Evolutionary conservation across 1,284 basidiomycete genomes (phyloP).

Genomic region (Pseudozyma sp.): DNA sequence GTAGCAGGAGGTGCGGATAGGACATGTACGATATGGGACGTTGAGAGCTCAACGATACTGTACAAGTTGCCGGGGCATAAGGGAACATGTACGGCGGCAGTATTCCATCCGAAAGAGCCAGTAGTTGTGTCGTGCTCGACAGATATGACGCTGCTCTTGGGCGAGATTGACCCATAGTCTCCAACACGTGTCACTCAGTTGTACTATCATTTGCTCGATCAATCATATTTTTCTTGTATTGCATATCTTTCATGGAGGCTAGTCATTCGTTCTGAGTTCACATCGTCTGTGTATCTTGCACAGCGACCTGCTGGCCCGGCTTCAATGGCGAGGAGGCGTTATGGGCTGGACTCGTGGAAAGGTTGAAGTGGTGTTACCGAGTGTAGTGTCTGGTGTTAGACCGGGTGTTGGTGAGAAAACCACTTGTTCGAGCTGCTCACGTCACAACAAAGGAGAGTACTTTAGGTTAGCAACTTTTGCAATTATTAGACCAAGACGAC

Average conservation of each 20-base stretch:
- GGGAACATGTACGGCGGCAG: constrained; percentile 66
- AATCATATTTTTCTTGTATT: constrained; percentile 2
- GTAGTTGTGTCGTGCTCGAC: constrained; percentile 63
- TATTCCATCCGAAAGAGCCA: constrained; percentile 67
- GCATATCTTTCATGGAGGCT: not conserved
- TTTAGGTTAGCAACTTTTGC: not conserved
- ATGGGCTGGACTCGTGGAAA: not conserved
- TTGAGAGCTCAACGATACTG: constrained; percentile 54
- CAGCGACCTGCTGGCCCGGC: no score
- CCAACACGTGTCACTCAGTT: not conserved
- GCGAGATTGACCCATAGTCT: constrained; percentile 56
- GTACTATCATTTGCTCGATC: constrained; percentile 11
- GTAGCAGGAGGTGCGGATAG: constrained; percentile 63
- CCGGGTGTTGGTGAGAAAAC: constrained; percentile 10
- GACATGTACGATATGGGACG: constrained; percentile 66
- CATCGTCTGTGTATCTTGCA: not conserved
- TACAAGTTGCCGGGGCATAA: constrained; percentile 68
- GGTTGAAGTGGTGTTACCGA: constrained; percentile 5
- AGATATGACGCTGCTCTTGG: constrained; percentile 61
- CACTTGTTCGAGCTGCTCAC: constrained; percentile 18
- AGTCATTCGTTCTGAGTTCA: not conserved
- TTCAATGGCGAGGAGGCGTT: not conserved
- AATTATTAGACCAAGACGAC: not conserved
- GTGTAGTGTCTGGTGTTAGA: constrained; percentile 6
- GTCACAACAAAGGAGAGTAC: not conserved